Evolutionary conservation across 495 filamentous ascomycete genomes (phyloP), one percentile per base, ranked within the genome.

Genomic region (Hypoxylon cercidicola): DNA sequence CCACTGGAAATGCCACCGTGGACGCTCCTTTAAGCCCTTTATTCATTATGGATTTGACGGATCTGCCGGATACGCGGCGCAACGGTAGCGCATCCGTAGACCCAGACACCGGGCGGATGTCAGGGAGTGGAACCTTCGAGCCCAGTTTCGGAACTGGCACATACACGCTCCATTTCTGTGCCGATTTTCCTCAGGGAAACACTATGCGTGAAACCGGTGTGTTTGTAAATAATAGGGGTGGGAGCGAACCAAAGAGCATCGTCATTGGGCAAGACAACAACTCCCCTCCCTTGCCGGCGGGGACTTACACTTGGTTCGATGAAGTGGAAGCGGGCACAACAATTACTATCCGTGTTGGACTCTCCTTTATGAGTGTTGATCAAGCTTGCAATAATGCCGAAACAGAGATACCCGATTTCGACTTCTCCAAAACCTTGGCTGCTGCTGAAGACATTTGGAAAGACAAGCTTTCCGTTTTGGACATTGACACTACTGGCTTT

Each of bases 71-170:
- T 62, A 84, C 83, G 16, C 79, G 87, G 6, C 82, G 79, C 46
- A 84, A 86, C 60, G 88, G 83, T 0, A 81, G 76, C 21, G 79
- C 87, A 13, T 74, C 71, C 4, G 81, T 89, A 11, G 74, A 84
- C 25, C 60, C 77, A 12, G 58, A 64, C 0, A 82, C 76, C 4
- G 88, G 86, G 13, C 77, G 87, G n/a, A 83, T 91, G 44, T 81
- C 77, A 16, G 88, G 84, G 2, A 87, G 79, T 65, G 89, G 84
- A 0, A 86, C 80, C 0, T 90, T 90, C 58, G 52, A 78, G 13
- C 88, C 89, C 0, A 88, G 85, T 68, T 91, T 90, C 62, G 89
- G 88, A 3, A 81, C 81, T 44, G 88, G 88, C 5, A 79, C 63
- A 43, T 91, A 89, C 62, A 71, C 77, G 1, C 57, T 76, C 18